Percentiles rank a stretch among this genome's conserved stretches.
These are phyloP conservation scores for Phialophora verrucosa DNA, from an alignment of 2,329 filamentous ascomycete genomes.

Conservation along the genomic window DNA sequence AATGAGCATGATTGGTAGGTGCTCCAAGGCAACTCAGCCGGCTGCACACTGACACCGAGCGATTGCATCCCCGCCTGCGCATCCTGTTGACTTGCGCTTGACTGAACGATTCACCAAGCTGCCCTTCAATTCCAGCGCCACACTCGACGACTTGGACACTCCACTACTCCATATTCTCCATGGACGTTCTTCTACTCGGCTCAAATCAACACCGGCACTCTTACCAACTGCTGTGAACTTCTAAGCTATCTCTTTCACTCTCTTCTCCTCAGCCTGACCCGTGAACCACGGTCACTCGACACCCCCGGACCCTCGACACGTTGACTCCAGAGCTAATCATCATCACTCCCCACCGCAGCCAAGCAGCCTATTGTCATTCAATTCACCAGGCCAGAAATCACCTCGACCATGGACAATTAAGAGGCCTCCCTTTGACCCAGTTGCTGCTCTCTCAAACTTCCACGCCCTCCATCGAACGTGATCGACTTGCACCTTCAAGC, in stretches of 20 bases:
- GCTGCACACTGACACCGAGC: slow-evolving; percentile 12
- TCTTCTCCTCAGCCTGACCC: slow-evolving; percentile 4
- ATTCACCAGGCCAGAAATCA: slow-evolving; percentile 4
- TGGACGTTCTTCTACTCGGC: slow-evolving; percentile 22
- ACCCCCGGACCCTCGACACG: slow-evolving; percentile 10
- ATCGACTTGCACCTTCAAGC: slow-evolving; percentile 2
- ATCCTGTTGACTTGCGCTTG: slow-evolving; percentile 13
- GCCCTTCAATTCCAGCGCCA: slow-evolving; percentile 17
- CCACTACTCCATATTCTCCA: slow-evolving; percentile 18
- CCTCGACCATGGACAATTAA: slow-evolving; percentile 24
- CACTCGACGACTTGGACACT: slow-evolving; percentile 15
- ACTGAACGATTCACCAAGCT: slow-evolving; percentile 3
- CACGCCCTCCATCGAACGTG: background rate
- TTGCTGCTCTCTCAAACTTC: background rate
- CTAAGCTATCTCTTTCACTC: slow-evolving; percentile 8
- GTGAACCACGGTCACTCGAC: slow-evolving; percentile 8
- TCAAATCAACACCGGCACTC: slow-evolving; percentile 16
- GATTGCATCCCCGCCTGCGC: slow-evolving; percentile 8
- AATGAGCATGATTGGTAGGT: background rate
- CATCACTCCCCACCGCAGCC: slow-evolving; percentile 13
- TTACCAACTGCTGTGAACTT: slow-evolving; percentile 6
- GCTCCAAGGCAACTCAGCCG: slow-evolving; percentile 7
- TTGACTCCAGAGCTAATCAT: slow-evolving; percentile 9
- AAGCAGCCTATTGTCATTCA: slow-evolving; percentile 14
- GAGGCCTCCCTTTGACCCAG: slow-evolving; percentile 3